These are phyloP conservation scores for Aspergillus oerlinghausenensis DNA, from an alignment of 2,329 filamentous ascomycete species.

Conservation along the genomic window DNA sequence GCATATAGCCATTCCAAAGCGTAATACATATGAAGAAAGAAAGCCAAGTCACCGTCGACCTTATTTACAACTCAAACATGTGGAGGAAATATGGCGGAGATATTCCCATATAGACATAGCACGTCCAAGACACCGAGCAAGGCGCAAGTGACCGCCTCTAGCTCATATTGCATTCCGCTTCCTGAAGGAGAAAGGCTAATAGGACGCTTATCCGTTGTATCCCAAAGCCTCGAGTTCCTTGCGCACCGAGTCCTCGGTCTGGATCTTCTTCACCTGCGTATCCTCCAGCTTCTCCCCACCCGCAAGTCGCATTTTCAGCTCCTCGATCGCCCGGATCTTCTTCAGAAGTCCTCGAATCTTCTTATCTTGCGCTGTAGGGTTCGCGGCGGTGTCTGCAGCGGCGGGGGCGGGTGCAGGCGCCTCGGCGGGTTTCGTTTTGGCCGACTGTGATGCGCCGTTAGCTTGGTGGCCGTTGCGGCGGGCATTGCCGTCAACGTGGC, in stretches of 20 bases:
- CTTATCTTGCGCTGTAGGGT: slow-evolving; percentile 76
- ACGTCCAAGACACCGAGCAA: background rate
- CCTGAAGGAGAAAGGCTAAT: background rate
- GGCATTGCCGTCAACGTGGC: slow-evolving; percentile 23
- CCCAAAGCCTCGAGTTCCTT: slow-evolving; percentile 71
- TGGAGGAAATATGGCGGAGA: background rate
- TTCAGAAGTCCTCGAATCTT: slow-evolving; percentile 91
- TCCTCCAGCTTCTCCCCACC: slow-evolving; percentile 96
- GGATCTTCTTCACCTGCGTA: slow-evolving; percentile 97
- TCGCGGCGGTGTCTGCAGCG: slow-evolving; percentile 14
- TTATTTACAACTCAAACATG: background rate
- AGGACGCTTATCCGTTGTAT: slow-evolving; percentile 32
- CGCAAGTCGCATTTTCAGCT: slow-evolving; percentile 93
- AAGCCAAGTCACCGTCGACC: background rate
- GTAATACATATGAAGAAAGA: background rate
- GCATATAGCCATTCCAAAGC: background rate
- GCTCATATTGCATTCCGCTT: background rate
- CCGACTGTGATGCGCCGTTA: slow-evolving; percentile 28
- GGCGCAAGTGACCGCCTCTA: background rate
- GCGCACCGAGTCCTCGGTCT: slow-evolving; percentile 76
- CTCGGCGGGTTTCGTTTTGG: slow-evolving; percentile 24
- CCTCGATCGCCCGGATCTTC: slow-evolving; percentile 96
- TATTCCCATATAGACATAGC: background rate
- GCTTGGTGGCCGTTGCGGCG: slow-evolving; percentile 17
- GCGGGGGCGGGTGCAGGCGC: slow-evolving; percentile 28